Evolutionary conservation across 1,139 yeast species (phyloP), one percentile per base, ranked within the genome.

Genomic region (Yamadazyma diospyri): DNA sequence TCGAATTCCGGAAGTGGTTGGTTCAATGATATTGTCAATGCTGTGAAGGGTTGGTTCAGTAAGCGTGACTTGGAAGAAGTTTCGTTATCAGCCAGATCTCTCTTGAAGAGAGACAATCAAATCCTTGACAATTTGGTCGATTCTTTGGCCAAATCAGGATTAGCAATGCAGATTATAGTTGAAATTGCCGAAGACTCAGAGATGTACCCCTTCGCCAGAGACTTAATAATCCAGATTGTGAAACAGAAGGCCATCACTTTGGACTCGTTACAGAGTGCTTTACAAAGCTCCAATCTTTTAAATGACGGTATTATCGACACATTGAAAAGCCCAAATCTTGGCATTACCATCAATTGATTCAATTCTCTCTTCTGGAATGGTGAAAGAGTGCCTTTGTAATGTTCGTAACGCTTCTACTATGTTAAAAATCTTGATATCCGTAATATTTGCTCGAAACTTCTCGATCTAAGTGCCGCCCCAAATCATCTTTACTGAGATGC

Each of bases 91-190:
- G 16, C 19, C 12, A 30, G 23, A 12, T 16, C 18, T 6, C 27
- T 51, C 23, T 18, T 32, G 15, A 53, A 52, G 35, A 47, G 64
- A 40, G 64, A 58, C 16, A 47, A 46, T 25, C 41, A 41, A 13
- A 29, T 57, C 14, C 46, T 57, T 35, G 43, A 56, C 37, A 49
- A 51, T 11, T 40, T 59, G 18, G 46, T 60, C 22, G 44, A 45
- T 7, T 47, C 64, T 1, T 48, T 60, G 32, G 48, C 40, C 23
- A 57, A 59, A 29, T 59, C 65, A 4, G 65, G 65, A 1, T 54
- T 60, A 37, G 61, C 56, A 5, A 42, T 46, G 37, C 48, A 60
- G 15, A 49, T 60, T 5, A 45, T 55, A 17, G 42, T 30, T 17
- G 44, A 30, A 11, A n/a, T 43, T 11, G 16, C 44, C 16, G 42